A percentile compares a stretch with the other conserved stretches of the same genome.
phyloP scores from a whole-genome alignment of 495 filamentous ascomycete species.

The Aspergillus bridgeri region DNA sequence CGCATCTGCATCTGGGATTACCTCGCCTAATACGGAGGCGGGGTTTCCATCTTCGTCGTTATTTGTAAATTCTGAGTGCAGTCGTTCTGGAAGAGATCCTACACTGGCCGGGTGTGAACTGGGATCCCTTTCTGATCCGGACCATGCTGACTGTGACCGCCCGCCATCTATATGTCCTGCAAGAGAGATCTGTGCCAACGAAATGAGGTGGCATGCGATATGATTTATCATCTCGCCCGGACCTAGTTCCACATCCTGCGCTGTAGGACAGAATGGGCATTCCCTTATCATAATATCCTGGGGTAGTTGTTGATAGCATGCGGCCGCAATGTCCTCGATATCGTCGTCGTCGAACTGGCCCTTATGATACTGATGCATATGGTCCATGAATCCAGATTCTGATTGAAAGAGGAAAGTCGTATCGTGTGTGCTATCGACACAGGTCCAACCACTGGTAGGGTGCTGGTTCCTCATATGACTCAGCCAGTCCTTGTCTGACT shows the following conservation, averaged over 20 bases:
- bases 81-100: no score
- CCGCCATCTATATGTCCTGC: no score
- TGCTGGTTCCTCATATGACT: conserved; percentile 6
- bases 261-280: conserved; percentile 5
- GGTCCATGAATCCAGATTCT: background rate
- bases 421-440: conserved; percentile 4
- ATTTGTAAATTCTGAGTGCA: no score
- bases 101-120: no score
- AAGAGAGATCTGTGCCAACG: conserved; percentile 7
- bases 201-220: conserved; percentile 1
- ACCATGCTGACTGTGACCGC: no score
- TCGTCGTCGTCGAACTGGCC: conserved; percentile 4
- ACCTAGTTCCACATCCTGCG: no score
- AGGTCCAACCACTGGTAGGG: conserved; percentile 3
- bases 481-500: conserved; percentile 2
- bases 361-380: background rate
- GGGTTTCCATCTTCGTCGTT: no score
- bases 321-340: background rate
- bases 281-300: background rate
- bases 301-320: conserved; percentile 5
- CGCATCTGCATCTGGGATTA: no score
- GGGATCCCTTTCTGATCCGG: no score
- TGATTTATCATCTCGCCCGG: conserved; percentile 8
- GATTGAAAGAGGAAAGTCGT: conserved; percentile 1
- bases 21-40: no score